A percentile compares a stretch with the other conserved stretches of the same genome.
Conservation (phyloP, 148 eudicot genomes). For the Dysphania ambrosioides region DNA sequence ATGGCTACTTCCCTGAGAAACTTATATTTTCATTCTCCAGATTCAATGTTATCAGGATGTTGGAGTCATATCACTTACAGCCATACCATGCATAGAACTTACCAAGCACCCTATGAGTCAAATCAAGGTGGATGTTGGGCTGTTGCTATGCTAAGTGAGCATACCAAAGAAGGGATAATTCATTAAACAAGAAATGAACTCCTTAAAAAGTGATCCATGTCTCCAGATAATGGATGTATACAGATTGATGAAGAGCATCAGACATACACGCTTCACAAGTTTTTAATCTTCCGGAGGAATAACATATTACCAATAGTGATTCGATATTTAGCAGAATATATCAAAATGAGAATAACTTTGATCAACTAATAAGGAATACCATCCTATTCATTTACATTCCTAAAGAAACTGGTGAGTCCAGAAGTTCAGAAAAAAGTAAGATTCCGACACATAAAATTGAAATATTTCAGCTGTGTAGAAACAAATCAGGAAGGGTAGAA, state of each 20-base stretch:
- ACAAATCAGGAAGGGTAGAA: background rate
- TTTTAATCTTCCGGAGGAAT: background rate
- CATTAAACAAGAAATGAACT: background rate
- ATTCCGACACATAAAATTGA: background rate
- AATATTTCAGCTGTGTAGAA: background rate
- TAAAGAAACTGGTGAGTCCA: background rate
- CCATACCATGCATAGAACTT: background rate
- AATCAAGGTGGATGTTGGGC: background rate
- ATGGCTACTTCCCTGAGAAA: background rate
- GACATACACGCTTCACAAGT: background rate
- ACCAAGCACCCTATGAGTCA: background rate
- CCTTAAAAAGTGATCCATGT: background rate
- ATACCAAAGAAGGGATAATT: background rate
- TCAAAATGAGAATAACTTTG: background rate
- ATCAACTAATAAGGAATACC: background rate
- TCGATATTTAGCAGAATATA: background rate
- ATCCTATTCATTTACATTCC: background rate
- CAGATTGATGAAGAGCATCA: background rate
- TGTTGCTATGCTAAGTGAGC: background rate
- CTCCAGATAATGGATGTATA: background rate
- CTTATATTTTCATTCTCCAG: background rate
- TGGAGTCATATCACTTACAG: background rate
- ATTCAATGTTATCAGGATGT: background rate
- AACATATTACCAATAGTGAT: background rate
- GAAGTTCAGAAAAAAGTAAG: conserved; percentile 2